These are phyloP conservation scores for Polytolypa hystricis DNA, from an alignment of 2,329 filamentous ascomycete species.

Conservation along the genomic window DNA sequence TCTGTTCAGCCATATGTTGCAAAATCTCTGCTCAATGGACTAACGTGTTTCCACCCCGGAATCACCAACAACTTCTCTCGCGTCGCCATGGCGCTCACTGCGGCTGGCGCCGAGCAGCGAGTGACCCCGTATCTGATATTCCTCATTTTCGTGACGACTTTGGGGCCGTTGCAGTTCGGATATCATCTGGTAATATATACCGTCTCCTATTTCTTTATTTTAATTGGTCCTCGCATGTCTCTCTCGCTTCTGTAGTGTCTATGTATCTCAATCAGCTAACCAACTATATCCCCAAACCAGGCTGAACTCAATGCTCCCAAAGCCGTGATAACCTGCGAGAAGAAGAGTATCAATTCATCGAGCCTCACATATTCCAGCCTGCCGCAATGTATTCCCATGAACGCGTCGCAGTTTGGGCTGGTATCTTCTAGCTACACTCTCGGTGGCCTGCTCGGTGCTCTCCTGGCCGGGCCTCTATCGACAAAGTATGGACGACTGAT, in stretches of 20 bases:
- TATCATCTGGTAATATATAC: conserved; percentile 63
- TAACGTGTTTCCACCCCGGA: too few relatives aligned
- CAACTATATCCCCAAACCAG: conserved; percentile 33
- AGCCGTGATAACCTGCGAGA: conserved; percentile 80
- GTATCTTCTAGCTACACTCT: conserved; percentile 86
- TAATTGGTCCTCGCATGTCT: too few relatives aligned
- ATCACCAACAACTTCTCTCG: too few relatives aligned
- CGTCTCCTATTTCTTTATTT: conserved; percentile 1
- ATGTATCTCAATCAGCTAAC: conserved; percentile 9
- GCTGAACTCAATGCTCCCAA: conserved; percentile 92
- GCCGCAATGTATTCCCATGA: conserved; percentile 81
- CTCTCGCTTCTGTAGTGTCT: too few relatives aligned
- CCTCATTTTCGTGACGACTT: conserved; percentile 62
- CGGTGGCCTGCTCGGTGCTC: conserved; percentile 73
- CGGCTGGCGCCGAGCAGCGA: conserved; percentile 6
- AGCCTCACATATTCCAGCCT: conserved; percentile 14
- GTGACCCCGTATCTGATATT: conserved; percentile 69
- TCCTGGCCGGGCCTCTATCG: conserved; percentile 68
- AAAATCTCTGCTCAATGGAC: too few relatives aligned
- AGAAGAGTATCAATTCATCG: conserved; percentile 38
- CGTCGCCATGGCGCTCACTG: background rate
- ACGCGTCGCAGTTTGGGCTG: conserved; percentile 65
- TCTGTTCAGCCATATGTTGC: too few relatives aligned
- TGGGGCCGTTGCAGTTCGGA: conserved; percentile 88
- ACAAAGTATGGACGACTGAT: conserved; percentile 63